These are phyloP conservation scores for Fusarium tricinctum DNA, from an alignment of 2,329 filamentous ascomycete genomes.

Conservation along the genomic window DNA sequence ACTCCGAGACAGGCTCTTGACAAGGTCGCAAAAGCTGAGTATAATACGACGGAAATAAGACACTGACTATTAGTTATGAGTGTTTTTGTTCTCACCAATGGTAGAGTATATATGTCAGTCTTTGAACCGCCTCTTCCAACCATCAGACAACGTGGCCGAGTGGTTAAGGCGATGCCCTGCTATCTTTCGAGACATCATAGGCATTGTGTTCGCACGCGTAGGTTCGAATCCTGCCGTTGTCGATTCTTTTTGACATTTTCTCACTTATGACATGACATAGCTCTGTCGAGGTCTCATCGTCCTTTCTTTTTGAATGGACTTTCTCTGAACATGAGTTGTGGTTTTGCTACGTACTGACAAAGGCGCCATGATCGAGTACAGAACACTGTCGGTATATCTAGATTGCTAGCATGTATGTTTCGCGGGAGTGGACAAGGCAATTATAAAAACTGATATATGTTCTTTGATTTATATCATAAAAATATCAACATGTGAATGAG, in stretches of 20 bases:
- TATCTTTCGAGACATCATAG: slow-evolving; percentile 24
- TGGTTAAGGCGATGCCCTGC: slow-evolving; percentile 37
- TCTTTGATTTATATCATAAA: slow-evolving; percentile 23
- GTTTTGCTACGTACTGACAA: too few species aligned
- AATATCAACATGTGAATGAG: slow-evolving; percentile 40
- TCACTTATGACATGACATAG: too few species aligned
- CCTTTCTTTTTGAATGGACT: too few species aligned
- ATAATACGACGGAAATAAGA: slow-evolving; percentile 29
- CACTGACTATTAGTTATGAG: not conserved
- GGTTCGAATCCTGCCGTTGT: slow-evolving; percentile 31
- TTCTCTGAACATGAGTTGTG: too few species aligned
- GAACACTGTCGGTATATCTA: too few species aligned
- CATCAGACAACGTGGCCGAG: slow-evolving; percentile 22
- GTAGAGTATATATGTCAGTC: too few species aligned
- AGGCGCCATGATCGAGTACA: too few species aligned
- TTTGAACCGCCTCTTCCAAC: not conserved
- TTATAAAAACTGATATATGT: not conserved
- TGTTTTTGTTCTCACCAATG: too few species aligned
- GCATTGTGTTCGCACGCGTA: slow-evolving; percentile 30
- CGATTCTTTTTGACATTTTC: slow-evolving; percentile 2
- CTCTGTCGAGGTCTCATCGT: too few species aligned
- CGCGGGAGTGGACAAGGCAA: not conserved
- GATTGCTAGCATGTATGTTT: too few species aligned
- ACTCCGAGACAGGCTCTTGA: not conserved
- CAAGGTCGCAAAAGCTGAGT: not conserved